Conservation (phyloP, 106 monocot genomes). For the Platanthera guangdongensis region DNA sequence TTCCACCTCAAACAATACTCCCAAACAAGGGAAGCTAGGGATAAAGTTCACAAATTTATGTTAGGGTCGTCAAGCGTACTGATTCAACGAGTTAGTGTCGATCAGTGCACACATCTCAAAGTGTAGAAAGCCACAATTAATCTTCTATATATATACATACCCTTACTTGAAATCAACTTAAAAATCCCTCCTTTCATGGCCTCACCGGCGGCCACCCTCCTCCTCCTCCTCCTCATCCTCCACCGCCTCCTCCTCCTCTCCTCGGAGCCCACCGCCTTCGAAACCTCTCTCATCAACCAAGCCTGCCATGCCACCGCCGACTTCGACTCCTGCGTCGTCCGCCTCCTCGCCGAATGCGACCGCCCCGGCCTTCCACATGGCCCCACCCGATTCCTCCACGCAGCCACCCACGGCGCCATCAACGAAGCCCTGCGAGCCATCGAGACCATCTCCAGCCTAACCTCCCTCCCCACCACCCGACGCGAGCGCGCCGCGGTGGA, state of each 20-base stretch:
- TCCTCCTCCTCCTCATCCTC: not conserved
- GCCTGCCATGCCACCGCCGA: conserved; percentile 51
- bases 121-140: no score
- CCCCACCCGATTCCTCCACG: conserved; percentile 43
- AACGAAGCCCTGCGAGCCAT: conserved; percentile 45
- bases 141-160: no score
- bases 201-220: not conserved
- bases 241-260: not conserved
- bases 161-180: no score
- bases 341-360: conserved; percentile 37
- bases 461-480: conserved; percentile 20
- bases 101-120: no score
- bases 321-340: conserved; percentile 36
- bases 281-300: conserved; percentile 43
- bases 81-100: no score
- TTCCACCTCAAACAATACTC: no score
- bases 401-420: conserved; percentile 49
- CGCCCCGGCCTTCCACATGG: conserved; percentile 5
- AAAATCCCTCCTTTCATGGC: not conserved
- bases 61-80: no score
- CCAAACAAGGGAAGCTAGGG: no score
- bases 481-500: conserved; percentile 62
- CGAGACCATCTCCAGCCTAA: conserved; percentile 23
- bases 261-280: conserved; percentile 11
- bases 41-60: no score